Base-by-base conservation (phyloP, 768 basidiomycete species). In the Leccinum subgranulosum region DNA sequence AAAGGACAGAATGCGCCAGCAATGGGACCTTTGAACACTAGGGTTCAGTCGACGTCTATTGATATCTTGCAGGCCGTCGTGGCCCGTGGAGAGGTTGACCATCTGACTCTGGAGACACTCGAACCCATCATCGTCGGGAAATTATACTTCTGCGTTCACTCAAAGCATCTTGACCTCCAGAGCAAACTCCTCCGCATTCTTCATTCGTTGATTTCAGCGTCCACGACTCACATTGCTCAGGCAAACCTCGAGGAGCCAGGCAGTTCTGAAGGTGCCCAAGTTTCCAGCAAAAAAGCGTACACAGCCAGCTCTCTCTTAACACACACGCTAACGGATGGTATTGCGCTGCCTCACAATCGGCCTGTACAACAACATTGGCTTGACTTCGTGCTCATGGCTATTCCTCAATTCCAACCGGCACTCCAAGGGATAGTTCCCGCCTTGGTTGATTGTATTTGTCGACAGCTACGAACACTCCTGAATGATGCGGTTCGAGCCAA, bases 341-440 rank as follows among this genome's bases (percentile, higher is more conserved):
- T 98, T 49, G 76, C 86, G 11, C 70, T 77, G 5, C 75, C 79
- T 10, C 73, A 80, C 29, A 97, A 96, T 73, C 84, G 87, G 28
- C 81, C 92, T 1, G 81, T 96, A 25, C 71, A 96, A 29, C 95
- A 97, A 66, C 92, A 97, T 64, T 98, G 96, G 96, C 79, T 98
- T 27, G 96, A 98, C 69, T 98, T 99, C 69, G 80, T 98, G 58
- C 81, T 96, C 54, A 91, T 92, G 86, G 91, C 93, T 1, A 75
- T 95, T 17, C 87, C 92, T 4, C 91, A 93, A 63, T 91, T 94
- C 67, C 88, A 89, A 57, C 85, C 86, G 19, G 76, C 83, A 2
- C 75, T 92, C 1, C 84, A 87, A 52, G 76, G 80, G 10, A 79
- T 87, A 34, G 77, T 96, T 23, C 75, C 82, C 3, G 87, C 93